Conservation (phyloP, 192 early-diverging fungal species). For the Entrophospora sp. region DNA sequence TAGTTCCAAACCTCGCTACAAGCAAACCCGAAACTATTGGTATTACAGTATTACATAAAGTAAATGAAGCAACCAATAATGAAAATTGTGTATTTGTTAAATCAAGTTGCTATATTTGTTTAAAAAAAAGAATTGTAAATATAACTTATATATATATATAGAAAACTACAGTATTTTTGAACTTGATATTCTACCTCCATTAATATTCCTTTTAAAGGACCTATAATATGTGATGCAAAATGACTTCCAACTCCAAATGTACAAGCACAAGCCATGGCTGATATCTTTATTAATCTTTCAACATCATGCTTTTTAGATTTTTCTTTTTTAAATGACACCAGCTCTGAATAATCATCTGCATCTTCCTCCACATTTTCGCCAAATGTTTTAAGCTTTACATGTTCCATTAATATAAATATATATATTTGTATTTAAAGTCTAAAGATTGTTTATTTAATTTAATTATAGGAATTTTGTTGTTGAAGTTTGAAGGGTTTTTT, state of each 20-base stretch:
- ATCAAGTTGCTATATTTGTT: slow-evolving; percentile 38
- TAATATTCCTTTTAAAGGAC: slow-evolving; percentile 65
- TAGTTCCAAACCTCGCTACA: slow-evolving; percentile 35
- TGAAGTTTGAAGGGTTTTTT: too few relatives aligned
- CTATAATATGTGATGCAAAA: slow-evolving; percentile 64
- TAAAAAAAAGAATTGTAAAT: slow-evolving; percentile 43
- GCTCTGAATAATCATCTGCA: too few relatives aligned
- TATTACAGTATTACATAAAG: slow-evolving; percentile 32
- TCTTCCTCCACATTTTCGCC: too few relatives aligned
- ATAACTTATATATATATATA: slow-evolving; percentile 41
- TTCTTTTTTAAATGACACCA: too few relatives aligned
- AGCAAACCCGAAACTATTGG: slow-evolving; percentile 36
- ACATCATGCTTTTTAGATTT: too few relatives aligned
- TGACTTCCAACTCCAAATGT: slow-evolving; percentile 56
- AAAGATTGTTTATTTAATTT: too few relatives aligned
- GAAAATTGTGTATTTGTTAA: slow-evolving; percentile 40
- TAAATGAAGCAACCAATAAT: slow-evolving; percentile 32
- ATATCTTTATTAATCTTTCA: slow-evolving; percentile 5
- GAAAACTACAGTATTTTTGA: slow-evolving; percentile 53
- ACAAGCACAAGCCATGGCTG: slow-evolving; percentile 25
- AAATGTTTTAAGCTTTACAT: too few relatives aligned
- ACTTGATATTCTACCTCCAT: slow-evolving; percentile 66
- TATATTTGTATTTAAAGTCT: too few relatives aligned
- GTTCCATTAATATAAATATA: too few relatives aligned
- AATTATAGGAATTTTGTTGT: too few relatives aligned